These are phyloP conservation scores for Leccinum subtestaceum DNA, from an alignment of 768 basidiomycete genomes.

Conservation along the genomic window DNA sequence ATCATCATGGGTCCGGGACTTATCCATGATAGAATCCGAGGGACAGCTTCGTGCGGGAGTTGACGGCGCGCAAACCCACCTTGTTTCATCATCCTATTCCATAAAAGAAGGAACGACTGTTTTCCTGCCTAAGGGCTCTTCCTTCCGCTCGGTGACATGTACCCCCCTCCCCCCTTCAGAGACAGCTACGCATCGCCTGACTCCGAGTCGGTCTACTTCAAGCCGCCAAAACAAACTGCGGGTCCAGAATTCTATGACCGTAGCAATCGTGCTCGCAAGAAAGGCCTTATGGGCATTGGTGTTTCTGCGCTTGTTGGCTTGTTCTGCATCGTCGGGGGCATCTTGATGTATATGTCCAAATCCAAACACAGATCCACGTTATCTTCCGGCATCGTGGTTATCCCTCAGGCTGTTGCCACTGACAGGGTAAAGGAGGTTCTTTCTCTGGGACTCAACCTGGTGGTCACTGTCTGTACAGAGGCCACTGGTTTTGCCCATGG, in stretches of 20 bases:
- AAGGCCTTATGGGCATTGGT: slow-evolving; percentile 25
- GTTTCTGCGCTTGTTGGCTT: slow-evolving; percentile 21
- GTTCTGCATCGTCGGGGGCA: slow-evolving; percentile 23
- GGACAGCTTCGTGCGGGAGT: too few relatives aligned
- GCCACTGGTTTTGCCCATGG: background rate
- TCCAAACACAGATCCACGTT: slow-evolving; percentile 14
- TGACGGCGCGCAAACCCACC: background rate
- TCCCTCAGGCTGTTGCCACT: slow-evolving; percentile 7
- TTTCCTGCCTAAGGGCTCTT: too few relatives aligned
- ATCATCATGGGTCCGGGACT: too few relatives aligned
- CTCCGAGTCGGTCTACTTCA: slow-evolving; percentile 19
- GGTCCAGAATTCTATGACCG: slow-evolving; percentile 30
- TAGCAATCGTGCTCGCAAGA: slow-evolving; percentile 20
- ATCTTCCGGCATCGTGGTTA: slow-evolving; percentile 24
- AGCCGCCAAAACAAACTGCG: slow-evolving; percentile 17
- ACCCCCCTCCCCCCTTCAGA: background rate
- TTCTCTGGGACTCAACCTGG: slow-evolving; percentile 22
- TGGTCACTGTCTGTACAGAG: slow-evolving; percentile 29
- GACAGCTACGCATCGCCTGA: slow-evolving; percentile 13
- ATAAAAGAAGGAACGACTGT: too few relatives aligned
- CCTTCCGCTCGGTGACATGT: slow-evolving; percentile 8
- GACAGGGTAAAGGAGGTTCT: slow-evolving; percentile 18
- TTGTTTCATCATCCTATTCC: background rate
- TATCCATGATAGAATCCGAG: background rate
- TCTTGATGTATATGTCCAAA: slow-evolving; percentile 17